A percentile compares a stretch with the other conserved stretches of the same genome.
These are phyloP conservation scores for Quercus glauca DNA, from an alignment of 306 rosid species.

Conservation along the genomic window DNA sequence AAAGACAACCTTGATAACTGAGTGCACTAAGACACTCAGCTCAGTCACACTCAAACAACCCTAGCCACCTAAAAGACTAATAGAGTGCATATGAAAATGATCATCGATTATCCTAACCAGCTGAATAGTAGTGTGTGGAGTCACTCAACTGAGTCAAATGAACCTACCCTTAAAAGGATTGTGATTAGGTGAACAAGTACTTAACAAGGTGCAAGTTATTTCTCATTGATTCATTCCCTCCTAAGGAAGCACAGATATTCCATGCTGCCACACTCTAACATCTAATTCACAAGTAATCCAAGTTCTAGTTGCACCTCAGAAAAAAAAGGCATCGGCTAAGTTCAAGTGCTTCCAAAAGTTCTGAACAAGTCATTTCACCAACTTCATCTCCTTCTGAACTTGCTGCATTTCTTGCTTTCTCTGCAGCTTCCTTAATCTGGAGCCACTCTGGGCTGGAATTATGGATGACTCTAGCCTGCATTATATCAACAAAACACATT, in stretches of 20 bases:
- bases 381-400: slow-evolving; percentile 68
- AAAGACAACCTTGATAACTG: background rate
- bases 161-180: background rate
- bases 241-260: slow-evolving; percentile 17
- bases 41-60: background rate
- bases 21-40: background rate
- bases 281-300: slow-evolving; percentile 1
- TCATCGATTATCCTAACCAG: no score
- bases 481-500: slow-evolving; percentile 15
- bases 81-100: background rate
- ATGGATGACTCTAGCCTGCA: slow-evolving; percentile 89
- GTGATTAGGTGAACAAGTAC: background rate
- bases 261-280: slow-evolving; percentile 15
- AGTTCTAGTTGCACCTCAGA: slow-evolving; percentile 58
- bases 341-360: slow-evolving; percentile 98
- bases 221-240: background rate
- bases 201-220: slow-evolving; percentile 2
- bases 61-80: background rate
- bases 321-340: slow-evolving; percentile 84
- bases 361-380: slow-evolving; percentile 80
- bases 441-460: slow-evolving; percentile 80
- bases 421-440: slow-evolving; percentile 90
- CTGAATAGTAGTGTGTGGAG: no score
- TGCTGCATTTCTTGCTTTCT: slow-evolving; percentile 75
- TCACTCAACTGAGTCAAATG: slow-evolving; percentile 1